Conservation (phyloP, 345 rosid genomes). For the Theobroma cacao region DNA sequence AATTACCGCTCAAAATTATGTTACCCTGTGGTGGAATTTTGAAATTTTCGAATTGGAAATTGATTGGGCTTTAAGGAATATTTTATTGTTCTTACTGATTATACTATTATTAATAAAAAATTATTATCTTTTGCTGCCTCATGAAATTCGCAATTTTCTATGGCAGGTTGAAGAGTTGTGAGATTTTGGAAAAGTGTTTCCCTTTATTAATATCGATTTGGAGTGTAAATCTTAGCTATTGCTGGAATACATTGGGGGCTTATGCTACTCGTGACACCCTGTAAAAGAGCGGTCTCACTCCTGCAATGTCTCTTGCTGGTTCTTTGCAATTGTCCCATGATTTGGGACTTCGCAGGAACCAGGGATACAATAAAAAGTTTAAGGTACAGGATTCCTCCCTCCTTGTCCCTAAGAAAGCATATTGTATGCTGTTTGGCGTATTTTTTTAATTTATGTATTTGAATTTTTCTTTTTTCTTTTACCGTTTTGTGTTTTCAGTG, state of each 20-base stretch:
- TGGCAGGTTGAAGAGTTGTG: constrained; percentile 19
- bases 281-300: constrained; percentile 15
- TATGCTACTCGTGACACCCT: constrained; percentile 25
- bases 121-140: neutral
- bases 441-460: neutral
- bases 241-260: constrained; percentile 22
- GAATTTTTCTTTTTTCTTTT: neutral
- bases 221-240: neutral
- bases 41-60: neutral
- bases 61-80: neutral
- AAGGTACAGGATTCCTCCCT: constrained; percentile 30
- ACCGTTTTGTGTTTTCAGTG: constrained; percentile 22
- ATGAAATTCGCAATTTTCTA: neutral
- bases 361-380: constrained; percentile 28
- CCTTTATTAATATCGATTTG: neutral
- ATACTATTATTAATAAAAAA: too few species aligned
- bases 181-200: neutral
- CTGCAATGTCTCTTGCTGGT: constrained; percentile 56
- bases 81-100: neutral
- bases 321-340: constrained; percentile 68
- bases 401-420: neutral
- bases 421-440: neutral
- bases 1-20: neutral
- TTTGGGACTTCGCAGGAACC: constrained; percentile 67
- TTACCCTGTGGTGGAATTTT: neutral